Evolutionary conservation across 2,329 filamentous ascomycete species (phyloP), one percentile per base, ranked within the genome.

Genomic region (Dryadomyces sulphureus): DNA sequence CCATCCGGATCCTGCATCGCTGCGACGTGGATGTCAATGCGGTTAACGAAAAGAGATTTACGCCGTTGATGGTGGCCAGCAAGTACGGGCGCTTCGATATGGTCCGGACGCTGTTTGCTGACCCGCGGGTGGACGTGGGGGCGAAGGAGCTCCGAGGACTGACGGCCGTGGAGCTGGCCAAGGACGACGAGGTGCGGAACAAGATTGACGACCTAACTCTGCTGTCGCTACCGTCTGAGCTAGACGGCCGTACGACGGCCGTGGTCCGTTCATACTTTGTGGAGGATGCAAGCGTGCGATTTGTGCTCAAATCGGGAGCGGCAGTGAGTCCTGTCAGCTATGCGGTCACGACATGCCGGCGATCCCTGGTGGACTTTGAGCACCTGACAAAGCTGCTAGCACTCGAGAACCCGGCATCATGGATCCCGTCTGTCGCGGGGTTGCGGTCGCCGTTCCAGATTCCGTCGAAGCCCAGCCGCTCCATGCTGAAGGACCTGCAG

Each of bases 11-110:
- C 36, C 68, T 98, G 32, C 75, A 84, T 47, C 75, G 81, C 49
- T 94, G 89, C 62, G 92, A 98, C 54, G 83, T 88, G n/a, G 88
- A 98, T 58, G 85, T 90, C 46, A 98, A 98, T 62, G 89, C 90
- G 8, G 84, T 81, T 8, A 98, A 98, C 57, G 89, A 96, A 55
- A 94, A 87, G 65, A 82, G 78, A 41, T 96, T 98, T 58, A 98
- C 93, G 0, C 81, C 92, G 2, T 69, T 98, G 47, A 98, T 98
- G 92, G 84, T 98, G 51, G 90, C 90, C 7, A 96, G 90, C 72
- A 98, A 98, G 61, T 98, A 96, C 58, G 92, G 92, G 30, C 78
- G 92, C 51, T 83, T 94, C 45, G 92, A 96, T 55, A 86, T 94
- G 70, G 90, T 98, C 17, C 75, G 89, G 48, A 80, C 81, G 9